These are phyloP conservation scores for Pichia phayaonensis DNA, from an alignment of 805 yeast species.

Conservation along the genomic window DNA sequence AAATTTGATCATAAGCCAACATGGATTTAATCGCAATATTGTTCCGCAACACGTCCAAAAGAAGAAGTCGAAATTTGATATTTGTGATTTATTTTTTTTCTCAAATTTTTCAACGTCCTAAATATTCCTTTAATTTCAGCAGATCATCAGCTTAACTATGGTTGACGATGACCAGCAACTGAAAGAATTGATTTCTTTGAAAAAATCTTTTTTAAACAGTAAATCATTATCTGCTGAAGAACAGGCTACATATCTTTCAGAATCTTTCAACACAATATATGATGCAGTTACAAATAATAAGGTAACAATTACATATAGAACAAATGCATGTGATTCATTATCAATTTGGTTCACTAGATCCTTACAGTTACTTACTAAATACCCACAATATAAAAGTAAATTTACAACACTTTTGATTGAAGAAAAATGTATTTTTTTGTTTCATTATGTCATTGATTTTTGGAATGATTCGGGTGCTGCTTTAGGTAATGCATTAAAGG, in stretches of 20 bases:
- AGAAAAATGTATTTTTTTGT: slow-evolving; percentile 28
- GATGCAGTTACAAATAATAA: slow-evolving; percentile 25
- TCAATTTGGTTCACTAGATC: slow-evolving; percentile 59
- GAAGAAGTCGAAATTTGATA: neutral
- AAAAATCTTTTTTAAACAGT: neutral
- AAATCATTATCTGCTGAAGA: slow-evolving; percentile 3
- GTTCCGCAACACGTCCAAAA: neutral
- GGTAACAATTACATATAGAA: slow-evolving; percentile 32
- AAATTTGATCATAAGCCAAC: neutral
- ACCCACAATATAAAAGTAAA: neutral
- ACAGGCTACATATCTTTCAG: neutral
- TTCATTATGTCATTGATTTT: slow-evolving; percentile 53
- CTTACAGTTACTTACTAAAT: slow-evolving; percentile 28
- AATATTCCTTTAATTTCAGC: no score
- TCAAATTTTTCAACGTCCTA: neutral
- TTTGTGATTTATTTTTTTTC: neutral
- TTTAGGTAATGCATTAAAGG: slow-evolving; percentile 58
- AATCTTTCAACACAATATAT: slow-evolving; percentile 21
- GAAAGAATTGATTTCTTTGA: neutral
- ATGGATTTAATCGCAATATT: neutral
- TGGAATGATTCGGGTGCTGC: slow-evolving; percentile 70
- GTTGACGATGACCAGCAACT: neutral
- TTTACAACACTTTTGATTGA: slow-evolving; percentile 8
- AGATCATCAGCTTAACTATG: neutral
- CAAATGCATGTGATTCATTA: slow-evolving; percentile 49